phyloP scores from a whole-genome alignment of 352 stramenopile genomes.

The Halophytophthora polymorphica region DNA sequence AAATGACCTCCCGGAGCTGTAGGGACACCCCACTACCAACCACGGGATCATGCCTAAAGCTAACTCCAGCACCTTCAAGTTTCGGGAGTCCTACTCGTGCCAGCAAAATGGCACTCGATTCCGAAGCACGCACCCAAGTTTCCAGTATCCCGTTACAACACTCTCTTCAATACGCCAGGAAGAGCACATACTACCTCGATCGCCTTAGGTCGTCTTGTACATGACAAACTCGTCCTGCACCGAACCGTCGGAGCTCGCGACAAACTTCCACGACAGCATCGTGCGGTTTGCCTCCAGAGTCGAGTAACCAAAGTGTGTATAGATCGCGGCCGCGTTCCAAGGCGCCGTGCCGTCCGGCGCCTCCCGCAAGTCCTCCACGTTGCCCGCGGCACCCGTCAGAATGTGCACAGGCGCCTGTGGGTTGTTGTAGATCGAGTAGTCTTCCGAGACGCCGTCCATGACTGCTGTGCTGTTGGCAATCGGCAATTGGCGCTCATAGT shows the following conservation, averaged over 20 bases:
- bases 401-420: conserved; percentile 66
- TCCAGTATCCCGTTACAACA: no score
- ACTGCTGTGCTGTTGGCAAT: conserved; percentile 44
- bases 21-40: no score
- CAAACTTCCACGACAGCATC: conserved; percentile 29
- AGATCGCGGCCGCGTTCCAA: conserved; percentile 47
- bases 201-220: conserved; percentile 14
- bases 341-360: conserved; percentile 12
- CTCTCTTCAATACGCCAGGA: no score
- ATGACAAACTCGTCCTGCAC: conserved; percentile 38
- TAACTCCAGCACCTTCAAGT: no score
- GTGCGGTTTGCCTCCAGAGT: conserved; percentile 32
- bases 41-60: no score
- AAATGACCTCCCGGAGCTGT: no score
- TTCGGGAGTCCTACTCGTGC: no score
- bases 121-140: no score
- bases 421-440: conserved; percentile 56
- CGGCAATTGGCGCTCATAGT: conserved; percentile 76
- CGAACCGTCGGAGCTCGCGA: conserved; percentile 20
- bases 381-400: conserved; percentile 56
- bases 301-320: conserved; percentile 46
- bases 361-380: conserved; percentile 41
- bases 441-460: conserved; percentile 38
- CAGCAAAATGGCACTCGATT: no score
- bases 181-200: no score